Evolutionary conservation across 306 rosid species (phyloP), one percentile per base, ranked within the genome.

Genomic region (Hippophae tibetana): DNA sequence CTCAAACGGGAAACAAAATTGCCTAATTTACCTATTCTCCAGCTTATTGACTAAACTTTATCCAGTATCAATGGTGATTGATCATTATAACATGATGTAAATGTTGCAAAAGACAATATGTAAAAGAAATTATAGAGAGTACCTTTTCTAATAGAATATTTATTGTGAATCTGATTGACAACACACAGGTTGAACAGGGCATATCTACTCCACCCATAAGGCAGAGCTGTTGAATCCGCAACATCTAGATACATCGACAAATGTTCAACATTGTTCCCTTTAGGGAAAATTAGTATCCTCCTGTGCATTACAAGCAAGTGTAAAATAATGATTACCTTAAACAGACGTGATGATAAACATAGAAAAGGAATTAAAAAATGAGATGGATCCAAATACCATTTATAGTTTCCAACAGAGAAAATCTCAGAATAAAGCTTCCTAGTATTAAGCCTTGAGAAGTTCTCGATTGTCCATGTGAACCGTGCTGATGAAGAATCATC

Each of bases 141-240:
- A 73, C 77, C 77, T 73, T 73, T 73, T 51, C 72, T 73, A 18
- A 73, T 51, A 7, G 77, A 73, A 40, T 43, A 66, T 56, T 61
- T 73, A 51, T 61, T 51, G 52, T 73, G 68, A 53, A 61, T 8
- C 67, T 66, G 77, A 62, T 67, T 73, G 49, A 67, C 60, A 49
- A 73, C 60, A 61, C 62, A 53, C 64, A 73, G 56, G 77, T 72
- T 67, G 62, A 66, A 73, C 67, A 66, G 72, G 13, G 69, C 65
- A 61, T 61, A 73, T 66, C 77, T 66, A 66, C 77, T 73, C 73
- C 77, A 73, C 61, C 73, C 72, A 66, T 73, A 56, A 26, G 77
- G 77, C 72, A 73, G 62, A 48, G 5, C 10, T 51, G 60, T 25
- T 1, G 77, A 61, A 67, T 67, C 77, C 14, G 77, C 77, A 56